These are phyloP conservation scores for Candida frijolesensis DNA, from an alignment of 1,139 yeast species.

Conservation along the genomic window DNA sequence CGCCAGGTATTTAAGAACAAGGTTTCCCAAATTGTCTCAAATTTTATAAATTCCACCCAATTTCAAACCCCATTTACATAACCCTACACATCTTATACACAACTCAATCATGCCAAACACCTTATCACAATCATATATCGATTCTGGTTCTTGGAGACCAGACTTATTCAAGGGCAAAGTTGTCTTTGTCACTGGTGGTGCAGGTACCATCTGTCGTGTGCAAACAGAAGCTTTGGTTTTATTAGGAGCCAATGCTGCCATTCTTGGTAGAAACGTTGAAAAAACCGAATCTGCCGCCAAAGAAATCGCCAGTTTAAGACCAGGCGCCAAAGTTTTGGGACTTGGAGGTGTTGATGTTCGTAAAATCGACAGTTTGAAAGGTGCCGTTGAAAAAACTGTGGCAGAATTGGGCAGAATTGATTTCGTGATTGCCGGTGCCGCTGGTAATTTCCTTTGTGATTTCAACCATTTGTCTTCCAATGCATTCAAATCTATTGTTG, in stretches of 20 bases:
- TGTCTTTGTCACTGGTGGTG: constrained; percentile 93
- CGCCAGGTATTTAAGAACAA: no score
- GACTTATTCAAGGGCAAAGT: constrained; percentile 82
- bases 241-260: constrained; percentile 89
- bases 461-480: constrained; percentile 78
- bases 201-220: constrained; percentile 90
- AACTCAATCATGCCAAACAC: constrained; percentile 16
- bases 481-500: constrained; percentile 86
- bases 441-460: constrained; percentile 88
- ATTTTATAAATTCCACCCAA: no score
- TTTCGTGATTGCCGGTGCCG: constrained; percentile 93
- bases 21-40: no score
- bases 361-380: constrained; percentile 54
- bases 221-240: constrained; percentile 85
- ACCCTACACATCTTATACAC: no score
- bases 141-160: constrained; percentile 48
- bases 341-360: constrained; percentile 81
- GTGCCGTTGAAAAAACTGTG: constrained; percentile 72
- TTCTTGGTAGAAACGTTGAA: constrained; percentile 73
- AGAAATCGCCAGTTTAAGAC: constrained; percentile 63
- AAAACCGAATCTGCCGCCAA: constrained; percentile 70
- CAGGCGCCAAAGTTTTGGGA: constrained; percentile 71
- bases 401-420: constrained; percentile 73
- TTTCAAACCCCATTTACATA: no score
- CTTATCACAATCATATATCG: constrained; percentile 31